Evolutionary conservation across 768 basidiomycete species (phyloP).

Genomic region (Lepiota brunneoincarnata): DNA sequence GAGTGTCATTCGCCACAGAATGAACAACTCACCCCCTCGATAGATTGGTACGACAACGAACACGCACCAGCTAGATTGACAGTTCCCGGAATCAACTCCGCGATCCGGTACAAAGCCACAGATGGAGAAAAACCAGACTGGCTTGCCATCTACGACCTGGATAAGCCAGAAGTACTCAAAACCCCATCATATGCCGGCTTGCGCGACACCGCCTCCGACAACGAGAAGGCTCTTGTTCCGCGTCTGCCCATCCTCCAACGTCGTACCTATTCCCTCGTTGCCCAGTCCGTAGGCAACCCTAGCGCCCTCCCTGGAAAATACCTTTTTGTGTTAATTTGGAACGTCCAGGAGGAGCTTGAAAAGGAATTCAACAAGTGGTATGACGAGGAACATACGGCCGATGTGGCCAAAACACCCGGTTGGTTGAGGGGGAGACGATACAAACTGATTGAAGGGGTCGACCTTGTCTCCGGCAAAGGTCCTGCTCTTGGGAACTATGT

Average conservation of each 20-base stretch:
- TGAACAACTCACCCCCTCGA: neutral
- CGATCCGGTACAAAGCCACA: conserved; percentile 25
- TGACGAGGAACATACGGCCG: conserved; percentile 6
- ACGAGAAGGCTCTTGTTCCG: conserved; percentile 24
- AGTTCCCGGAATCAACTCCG: conserved; percentile 24
- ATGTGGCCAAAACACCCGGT: neutral
- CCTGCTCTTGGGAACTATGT: conserved; percentile 24
- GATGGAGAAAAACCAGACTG: conserved; percentile 25
- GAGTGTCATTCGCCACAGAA: neutral
- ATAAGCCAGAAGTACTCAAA: conserved; percentile 19
- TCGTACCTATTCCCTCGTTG: conserved; percentile 21
- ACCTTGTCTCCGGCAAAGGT: neutral
- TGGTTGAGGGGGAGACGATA: conserved; percentile 7
- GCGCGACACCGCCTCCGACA: conserved; percentile 19
- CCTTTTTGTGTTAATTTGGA: conserved; percentile 17
- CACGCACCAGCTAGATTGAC: conserved; percentile 28
- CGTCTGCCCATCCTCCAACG: conserved; percentile 22
- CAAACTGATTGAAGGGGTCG: conserved; percentile 1
- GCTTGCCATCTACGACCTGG: conserved; percentile 29
- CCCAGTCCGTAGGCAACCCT: conserved; percentile 2
- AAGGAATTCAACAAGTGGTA: conserved; percentile 26
- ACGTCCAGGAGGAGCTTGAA: conserved; percentile 16
- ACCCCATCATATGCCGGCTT: conserved; percentile 23
- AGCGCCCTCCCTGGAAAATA: conserved; percentile 9
- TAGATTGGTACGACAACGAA: conserved; percentile 34